Evolutionary conservation across 2,329 filamentous ascomycete genomes (phyloP).

Genomic region (Aspergillus nomiae): DNA sequence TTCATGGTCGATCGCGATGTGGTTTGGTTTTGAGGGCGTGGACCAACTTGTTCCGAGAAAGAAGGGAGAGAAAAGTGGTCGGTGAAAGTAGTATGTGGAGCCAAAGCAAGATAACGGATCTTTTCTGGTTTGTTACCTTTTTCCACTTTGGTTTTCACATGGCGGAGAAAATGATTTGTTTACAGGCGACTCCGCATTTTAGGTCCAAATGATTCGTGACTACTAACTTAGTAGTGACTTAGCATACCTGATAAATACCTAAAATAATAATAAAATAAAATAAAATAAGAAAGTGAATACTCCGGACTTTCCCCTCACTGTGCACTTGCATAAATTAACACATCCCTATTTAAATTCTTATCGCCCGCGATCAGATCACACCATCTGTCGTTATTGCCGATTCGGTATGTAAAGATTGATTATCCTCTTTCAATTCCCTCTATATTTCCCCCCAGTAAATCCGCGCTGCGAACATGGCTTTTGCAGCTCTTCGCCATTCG

Average conservation of each 20-base stretch:
- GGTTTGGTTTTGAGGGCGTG: constrained; percentile 6
- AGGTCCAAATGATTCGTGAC: not conserved
- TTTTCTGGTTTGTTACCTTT: not conserved
- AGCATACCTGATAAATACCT: not conserved
- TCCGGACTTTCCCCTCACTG: constrained; percentile 1
- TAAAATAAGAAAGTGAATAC: not conserved
- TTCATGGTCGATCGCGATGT: constrained; percentile 66
- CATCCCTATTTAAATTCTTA: not conserved
- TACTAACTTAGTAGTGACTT: not conserved
- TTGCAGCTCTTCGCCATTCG: constrained; percentile 35
- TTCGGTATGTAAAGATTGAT: constrained; percentile 32
- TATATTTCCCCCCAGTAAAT: constrained; percentile 7
- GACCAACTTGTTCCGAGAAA: not conserved
- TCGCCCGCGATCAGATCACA: constrained; percentile 5
- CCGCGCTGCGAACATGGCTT: constrained; percentile 34
- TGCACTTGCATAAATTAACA: not conserved
- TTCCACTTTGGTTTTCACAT: constrained; percentile 6
- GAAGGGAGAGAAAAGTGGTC: not conserved
- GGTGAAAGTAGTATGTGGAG: constrained; percentile 3
- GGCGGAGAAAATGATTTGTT: constrained; percentile 10
- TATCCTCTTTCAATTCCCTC: constrained; percentile 6
- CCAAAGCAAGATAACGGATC: constrained; percentile 17
- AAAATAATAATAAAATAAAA: not conserved
- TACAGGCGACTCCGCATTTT: constrained; percentile 18
- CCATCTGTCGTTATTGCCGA: constrained; percentile 10